Evolutionary conservation across 75 land plant species (phyloP).

Genomic region (Larix kaempferi): DNA sequence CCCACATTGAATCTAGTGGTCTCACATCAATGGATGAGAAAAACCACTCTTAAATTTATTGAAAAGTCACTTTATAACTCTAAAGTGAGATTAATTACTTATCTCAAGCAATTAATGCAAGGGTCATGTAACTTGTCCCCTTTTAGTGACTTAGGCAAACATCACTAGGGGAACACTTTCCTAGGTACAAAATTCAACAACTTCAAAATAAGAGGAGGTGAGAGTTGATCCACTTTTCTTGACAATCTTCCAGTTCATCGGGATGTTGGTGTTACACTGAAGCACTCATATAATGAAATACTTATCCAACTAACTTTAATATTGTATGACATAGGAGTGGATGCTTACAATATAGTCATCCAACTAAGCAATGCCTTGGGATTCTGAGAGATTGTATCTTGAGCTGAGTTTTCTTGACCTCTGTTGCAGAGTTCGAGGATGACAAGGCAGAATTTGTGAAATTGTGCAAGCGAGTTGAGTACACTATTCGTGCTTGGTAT

Average conservation of each 20-base stretch:
- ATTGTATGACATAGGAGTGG: not conserved
- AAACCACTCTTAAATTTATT: too few species aligned
- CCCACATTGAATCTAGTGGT: too few species aligned
- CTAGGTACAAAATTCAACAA: not conserved
- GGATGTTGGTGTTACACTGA: not conserved
- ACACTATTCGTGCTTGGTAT: slow-evolving; percentile 94
- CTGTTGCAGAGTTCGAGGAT: slow-evolving; percentile 44
- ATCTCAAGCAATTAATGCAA: too few species aligned
- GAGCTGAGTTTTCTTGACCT: not conserved
- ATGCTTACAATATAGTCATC: not conserved
- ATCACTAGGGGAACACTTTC: too few species aligned
- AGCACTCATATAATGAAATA: not conserved
- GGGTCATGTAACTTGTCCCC: too few species aligned
- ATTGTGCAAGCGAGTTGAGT: slow-evolving; percentile 86
- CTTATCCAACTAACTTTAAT: not conserved
- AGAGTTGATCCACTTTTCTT: not conserved
- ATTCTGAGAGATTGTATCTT: not conserved
- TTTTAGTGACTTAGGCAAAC: too few species aligned
- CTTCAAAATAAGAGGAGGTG: not conserved
- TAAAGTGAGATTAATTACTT: too few species aligned
- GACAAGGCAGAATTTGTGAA: slow-evolving; percentile 74
- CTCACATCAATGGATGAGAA: too few species aligned
- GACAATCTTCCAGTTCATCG: not conserved
- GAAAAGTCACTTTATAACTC: too few species aligned
- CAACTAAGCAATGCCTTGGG: not conserved